Evolutionary conservation across 345 rosid species (phyloP).

Genomic region (Erysimum cheiranthoides): DNA sequence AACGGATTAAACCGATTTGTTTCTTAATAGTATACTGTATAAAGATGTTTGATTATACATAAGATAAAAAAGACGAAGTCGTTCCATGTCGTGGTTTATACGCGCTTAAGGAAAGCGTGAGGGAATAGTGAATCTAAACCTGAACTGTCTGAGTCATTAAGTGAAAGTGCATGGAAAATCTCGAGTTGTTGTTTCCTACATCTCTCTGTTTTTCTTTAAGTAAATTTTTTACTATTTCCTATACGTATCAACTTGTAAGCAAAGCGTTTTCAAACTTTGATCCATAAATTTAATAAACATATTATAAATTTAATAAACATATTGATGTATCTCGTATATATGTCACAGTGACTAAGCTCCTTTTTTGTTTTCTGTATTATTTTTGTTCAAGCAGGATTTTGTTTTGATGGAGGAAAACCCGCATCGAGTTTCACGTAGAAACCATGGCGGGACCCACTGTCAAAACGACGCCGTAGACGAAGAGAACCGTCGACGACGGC

Average conservation of each 20-base stretch:
- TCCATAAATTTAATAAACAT: conserved; percentile 29
- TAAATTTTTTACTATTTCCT: conserved; percentile 40
- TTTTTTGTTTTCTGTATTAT: not conserved
- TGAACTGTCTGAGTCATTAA: conserved; percentile 40
- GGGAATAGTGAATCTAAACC: conserved; percentile 30
- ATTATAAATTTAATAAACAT: too few species aligned
- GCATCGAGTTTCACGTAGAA: conserved; percentile 52
- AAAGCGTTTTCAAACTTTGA: conserved; percentile 31
- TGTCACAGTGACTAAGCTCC: conserved; percentile 2
- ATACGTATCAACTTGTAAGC: conserved; percentile 48
- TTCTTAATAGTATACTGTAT: not conserved
- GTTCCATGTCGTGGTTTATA: not conserved
- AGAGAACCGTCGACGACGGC: conserved; percentile 37
- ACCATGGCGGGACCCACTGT: conserved; percentile 33
- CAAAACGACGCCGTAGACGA: conserved; percentile 32
- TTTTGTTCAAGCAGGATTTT: not conserved
- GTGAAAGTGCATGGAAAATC: conserved; percentile 53
- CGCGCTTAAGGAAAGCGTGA: conserved; percentile 33
- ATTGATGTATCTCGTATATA: not conserved
- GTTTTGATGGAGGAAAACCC: conserved; percentile 55
- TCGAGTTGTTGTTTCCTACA: conserved; percentile 49
- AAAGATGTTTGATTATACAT: not conserved
- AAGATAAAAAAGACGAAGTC: not conserved
- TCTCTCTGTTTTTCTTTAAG: conserved; percentile 23
- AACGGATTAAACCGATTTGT: not conserved